Evolutionary conservation across 805 yeast genomes (phyloP).

Genomic region (Metschnikowia kunwiensis): DNA sequence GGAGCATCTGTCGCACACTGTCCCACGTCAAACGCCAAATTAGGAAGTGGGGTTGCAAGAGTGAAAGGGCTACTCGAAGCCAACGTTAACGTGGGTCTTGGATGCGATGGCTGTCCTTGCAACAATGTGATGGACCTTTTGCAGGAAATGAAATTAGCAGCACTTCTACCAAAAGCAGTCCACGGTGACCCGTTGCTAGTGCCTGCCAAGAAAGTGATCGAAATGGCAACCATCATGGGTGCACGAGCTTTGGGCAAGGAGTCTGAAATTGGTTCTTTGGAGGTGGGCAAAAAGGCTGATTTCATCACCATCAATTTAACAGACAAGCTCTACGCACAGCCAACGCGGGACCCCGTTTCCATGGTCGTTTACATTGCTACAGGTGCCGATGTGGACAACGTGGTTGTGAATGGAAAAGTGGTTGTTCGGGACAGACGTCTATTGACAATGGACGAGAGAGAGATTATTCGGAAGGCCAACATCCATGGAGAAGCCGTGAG

Average conservation of each 20-base stretch:
- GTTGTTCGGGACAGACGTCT: constrained; percentile 10
- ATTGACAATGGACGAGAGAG: constrained; percentile 12
- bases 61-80: constrained; percentile 17
- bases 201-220: constrained; percentile 14
- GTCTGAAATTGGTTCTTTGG: constrained; percentile 16
- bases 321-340: constrained; percentile 22
- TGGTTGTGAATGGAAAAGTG: constrained; percentile 10
- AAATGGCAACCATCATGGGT: constrained; percentile 17
- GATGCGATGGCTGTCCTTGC: constrained; percentile 23
- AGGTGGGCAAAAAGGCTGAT: constrained; percentile 16
- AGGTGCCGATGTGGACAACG: constrained; percentile 20
- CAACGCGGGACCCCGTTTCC: constrained; percentile 22
- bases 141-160: constrained; percentile 22
- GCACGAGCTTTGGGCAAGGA: constrained; percentile 17
- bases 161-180: constrained; percentile 21
- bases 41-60: constrained; percentile 20
- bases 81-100: constrained; percentile 18
- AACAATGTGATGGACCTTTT: constrained; percentile 21
- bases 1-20: constrained; percentile 19
- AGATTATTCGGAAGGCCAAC: constrained; percentile 12
- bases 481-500: constrained; percentile 14
- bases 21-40: constrained; percentile 21
- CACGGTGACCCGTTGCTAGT: constrained; percentile 19
- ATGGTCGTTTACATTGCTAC: constrained; percentile 24
- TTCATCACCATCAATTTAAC: constrained; percentile 16